Evolutionary conservation across 371 early-diverging fungal species (phyloP).

Genomic region (Mucor piriformis): DNA sequence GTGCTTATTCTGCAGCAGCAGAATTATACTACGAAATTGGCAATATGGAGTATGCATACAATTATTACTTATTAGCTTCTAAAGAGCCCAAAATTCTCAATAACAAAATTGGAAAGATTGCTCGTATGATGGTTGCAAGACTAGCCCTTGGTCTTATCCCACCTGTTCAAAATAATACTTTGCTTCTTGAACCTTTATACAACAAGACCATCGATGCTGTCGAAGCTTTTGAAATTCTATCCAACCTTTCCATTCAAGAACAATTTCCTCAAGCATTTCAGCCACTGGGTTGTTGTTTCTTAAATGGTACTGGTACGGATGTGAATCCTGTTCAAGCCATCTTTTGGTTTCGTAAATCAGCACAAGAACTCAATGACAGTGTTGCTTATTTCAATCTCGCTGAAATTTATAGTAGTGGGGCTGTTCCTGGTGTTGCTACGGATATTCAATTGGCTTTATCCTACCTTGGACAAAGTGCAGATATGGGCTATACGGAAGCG

Average conservation of each 20-base stretch:
- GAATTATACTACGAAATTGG: constrained; percentile 42
- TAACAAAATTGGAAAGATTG: constrained; percentile 36
- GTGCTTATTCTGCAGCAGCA: constrained; percentile 52
- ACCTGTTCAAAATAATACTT: constrained; percentile 5
- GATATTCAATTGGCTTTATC: constrained; percentile 26
- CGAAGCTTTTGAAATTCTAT: constrained; percentile 35
- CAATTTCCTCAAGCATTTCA: constrained; percentile 35
- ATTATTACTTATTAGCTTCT: constrained; percentile 42
- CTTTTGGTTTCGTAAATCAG: constrained; percentile 36
- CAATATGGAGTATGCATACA: constrained; percentile 41
- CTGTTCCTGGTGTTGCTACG: constrained; percentile 7
- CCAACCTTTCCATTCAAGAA: constrained; percentile 27
- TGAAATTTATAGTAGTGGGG: constrained; percentile 27
- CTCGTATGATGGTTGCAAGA: constrained; percentile 50
- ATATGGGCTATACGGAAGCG: constrained; percentile 41
- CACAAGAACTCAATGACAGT: constrained; percentile 29
- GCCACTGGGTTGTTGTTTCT: constrained; percentile 33
- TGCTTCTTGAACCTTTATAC: constrained; percentile 3
- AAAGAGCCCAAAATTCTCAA: constrained; percentile 31
- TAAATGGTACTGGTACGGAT: constrained; percentile 33
- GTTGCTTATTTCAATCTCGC: constrained; percentile 37
- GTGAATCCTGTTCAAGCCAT: constrained; percentile 26
- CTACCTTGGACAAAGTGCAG: constrained; percentile 34
- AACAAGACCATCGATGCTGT: constrained; percentile 4
- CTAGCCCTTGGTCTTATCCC: constrained; percentile 45